Conservation (phyloP, 2,329 filamentous ascomycete genomes). For the Penicillium brasilianum region DNA sequence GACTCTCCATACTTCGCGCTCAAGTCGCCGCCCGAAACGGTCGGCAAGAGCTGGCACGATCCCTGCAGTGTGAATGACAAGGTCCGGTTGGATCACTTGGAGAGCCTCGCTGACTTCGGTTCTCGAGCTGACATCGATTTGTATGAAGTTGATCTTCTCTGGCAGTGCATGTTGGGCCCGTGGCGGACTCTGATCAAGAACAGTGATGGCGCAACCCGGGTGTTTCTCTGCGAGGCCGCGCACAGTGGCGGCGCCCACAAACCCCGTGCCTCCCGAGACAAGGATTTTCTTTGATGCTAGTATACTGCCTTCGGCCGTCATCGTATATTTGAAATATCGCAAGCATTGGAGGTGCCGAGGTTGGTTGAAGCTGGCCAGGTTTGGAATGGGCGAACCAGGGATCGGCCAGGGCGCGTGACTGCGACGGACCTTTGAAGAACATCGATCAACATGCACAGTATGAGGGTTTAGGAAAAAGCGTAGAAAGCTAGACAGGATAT, state of each 20-base stretch:
- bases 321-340: neutral
- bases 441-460: neutral
- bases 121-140: slow-evolving; percentile 42
- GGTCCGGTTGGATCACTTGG: slow-evolving; percentile 48
- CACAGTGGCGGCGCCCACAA: slow-evolving; percentile 47
- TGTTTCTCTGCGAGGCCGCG: slow-evolving; percentile 45
- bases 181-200: slow-evolving; percentile 44
- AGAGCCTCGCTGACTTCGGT: slow-evolving; percentile 43
- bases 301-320: neutral
- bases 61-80: slow-evolving; percentile 61
- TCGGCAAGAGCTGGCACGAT: slow-evolving; percentile 48
- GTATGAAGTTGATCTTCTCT: slow-evolving; percentile 31
- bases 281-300: slow-evolving; percentile 35
- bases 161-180: slow-evolving; percentile 36
- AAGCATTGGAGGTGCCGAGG: neutral
- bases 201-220: slow-evolving; percentile 41
- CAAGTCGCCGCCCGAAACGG: slow-evolving; percentile 42
- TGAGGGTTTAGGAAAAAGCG: neutral
- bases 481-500: neutral
- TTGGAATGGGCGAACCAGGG: slow-evolving; percentile 1
- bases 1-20: slow-evolving; percentile 52
- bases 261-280: slow-evolving; percentile 47
- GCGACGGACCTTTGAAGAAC: slow-evolving; percentile 1
- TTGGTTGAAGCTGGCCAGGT: neutral
- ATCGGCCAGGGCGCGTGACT: slow-evolving; percentile 16